A percentile compares a stretch with the other conserved stretches of the same genome.
Evolutionary conservation across 2,329 filamentous ascomycete species (phyloP).

Genomic region (Lachnellula cervina): DNA sequence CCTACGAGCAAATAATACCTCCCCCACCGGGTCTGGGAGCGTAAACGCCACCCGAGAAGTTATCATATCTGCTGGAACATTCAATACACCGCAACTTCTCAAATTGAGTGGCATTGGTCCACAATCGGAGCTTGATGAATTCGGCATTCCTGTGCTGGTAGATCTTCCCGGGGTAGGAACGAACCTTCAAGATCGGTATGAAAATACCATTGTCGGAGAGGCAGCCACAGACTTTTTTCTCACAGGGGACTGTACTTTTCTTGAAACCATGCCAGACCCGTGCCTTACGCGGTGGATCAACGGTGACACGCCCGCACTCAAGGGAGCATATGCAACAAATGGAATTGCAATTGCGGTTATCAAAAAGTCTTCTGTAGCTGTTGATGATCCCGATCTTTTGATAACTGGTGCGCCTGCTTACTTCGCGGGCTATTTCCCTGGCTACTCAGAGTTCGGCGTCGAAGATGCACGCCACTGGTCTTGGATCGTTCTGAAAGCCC

Average conservation of each 20-base stretch:
- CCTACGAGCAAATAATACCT: constrained; percentile 25
- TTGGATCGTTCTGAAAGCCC: constrained; percentile 50
- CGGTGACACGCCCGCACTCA: constrained; percentile 10
- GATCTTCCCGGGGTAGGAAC: constrained; percentile 49
- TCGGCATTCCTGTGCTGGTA: constrained; percentile 47
- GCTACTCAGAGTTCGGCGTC: constrained; percentile 33
- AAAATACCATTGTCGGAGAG: constrained; percentile 42
- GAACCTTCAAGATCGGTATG: constrained; percentile 55
- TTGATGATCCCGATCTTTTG: constrained; percentile 36
- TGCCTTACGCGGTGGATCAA: constrained; percentile 29
- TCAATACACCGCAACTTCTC: constrained; percentile 43
- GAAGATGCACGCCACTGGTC: constrained; percentile 37
- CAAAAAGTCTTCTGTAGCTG: constrained; percentile 31
- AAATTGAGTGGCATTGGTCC: constrained; percentile 43
- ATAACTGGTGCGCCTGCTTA: constrained; percentile 29
- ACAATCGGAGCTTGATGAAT: constrained; percentile 32
- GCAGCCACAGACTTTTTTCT: constrained; percentile 35
- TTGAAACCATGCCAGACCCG: constrained; percentile 33
- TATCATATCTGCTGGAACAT: constrained; percentile 43
- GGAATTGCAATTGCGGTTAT: constrained; percentile 44
- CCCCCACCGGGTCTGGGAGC: constrained; percentile 11
- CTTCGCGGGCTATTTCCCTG: constrained; percentile 40
- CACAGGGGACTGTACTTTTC: constrained; percentile 33
- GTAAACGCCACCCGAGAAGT: constrained; percentile 38
- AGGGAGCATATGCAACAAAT: constrained; percentile 36